A percentile compares a stretch with the other conserved stretches of the same genome.
These are phyloP conservation scores for Pseudevernia furfuracea DNA, from an alignment of 495 filamentous ascomycete species.

Conservation along the genomic window DNA sequence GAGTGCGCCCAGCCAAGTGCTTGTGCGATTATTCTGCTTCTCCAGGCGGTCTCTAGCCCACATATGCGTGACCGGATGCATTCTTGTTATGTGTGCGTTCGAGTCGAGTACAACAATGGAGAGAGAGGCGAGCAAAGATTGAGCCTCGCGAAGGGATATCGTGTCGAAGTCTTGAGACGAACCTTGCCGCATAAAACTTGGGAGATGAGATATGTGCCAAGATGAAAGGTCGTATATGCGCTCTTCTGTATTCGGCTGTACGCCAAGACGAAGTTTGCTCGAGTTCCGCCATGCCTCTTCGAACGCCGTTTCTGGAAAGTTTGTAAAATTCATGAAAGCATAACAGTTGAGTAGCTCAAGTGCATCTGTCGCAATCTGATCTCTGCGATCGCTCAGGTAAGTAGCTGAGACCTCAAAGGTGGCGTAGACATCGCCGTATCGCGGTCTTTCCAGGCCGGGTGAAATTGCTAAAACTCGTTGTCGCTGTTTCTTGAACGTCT, in stretches of 20 bases:
- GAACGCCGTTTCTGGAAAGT: not conserved
- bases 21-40: not conserved
- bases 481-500: not conserved
- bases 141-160: not conserved
- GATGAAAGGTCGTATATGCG: not conserved
- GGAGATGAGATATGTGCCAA: not conserved
- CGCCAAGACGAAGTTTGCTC: not conserved
- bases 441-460: not conserved
- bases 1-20: not conserved
- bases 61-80: constrained; percentile 3
- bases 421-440: not conserved
- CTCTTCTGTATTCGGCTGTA: not conserved
- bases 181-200: not conserved
- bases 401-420: not conserved
- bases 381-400: not conserved
- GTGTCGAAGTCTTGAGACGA: not conserved
- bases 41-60: constrained; percentile 1
- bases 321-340: not conserved
- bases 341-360: not conserved
- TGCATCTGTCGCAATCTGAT: not conserved
- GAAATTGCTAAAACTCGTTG: not conserved
- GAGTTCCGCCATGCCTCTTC: not conserved
- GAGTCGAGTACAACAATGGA: not conserved
- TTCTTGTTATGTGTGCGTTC: not conserved
- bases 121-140: not conserved